Evolutionary conservation across 805 yeast species (phyloP), one percentile per base, ranked within the genome.

Genomic region (Cyberlindnera saturnus): DNA sequence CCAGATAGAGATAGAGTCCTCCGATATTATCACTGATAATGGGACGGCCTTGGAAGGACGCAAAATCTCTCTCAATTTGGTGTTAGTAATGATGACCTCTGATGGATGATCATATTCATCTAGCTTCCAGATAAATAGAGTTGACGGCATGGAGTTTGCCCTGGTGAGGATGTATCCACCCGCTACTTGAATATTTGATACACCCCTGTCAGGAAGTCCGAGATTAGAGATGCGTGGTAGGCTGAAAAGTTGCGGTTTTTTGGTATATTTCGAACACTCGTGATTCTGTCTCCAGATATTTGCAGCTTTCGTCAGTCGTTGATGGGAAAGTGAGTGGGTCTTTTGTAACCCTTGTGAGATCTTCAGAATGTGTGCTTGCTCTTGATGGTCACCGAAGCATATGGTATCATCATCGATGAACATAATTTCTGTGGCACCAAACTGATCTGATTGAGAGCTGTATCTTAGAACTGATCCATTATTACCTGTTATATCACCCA

Each of bases 301-400:
- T 1, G 39, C 16, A 6, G 17, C 8, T 1, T 36, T 39, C 4
- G 20, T n/a, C 16, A n/a, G 3, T 3, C 28, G 14, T 6, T 4
- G 23, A 32, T 50, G 50, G 4, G 5, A 9, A 18, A 41, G 32
- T 10, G 33, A 35, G 6, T 32, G 28, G 3, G 28, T 15, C 29
- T 20, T n/a, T 6, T 36, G 41, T 2, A 49, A 32, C 1, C 52
- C 55, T 7, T 26, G 32, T 6, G 51, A 35, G 1, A 50, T 17
- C 14, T 43, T 34, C 16, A 53, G 30, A 3, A 34, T 36, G 6
- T 38, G 36, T 3, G 47, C 30, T 8, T 14, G 20, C 32, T 51
- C 56, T 14, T 36, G 20, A 38, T 50, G 55, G 34, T 52, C 58
- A 35, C 45, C 48, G 5, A 48, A 11, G 5, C 44, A 15, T 3